These are phyloP conservation scores for Quercus variabilis DNA, from an alignment of 306 rosid species.

Conservation along the genomic window DNA sequence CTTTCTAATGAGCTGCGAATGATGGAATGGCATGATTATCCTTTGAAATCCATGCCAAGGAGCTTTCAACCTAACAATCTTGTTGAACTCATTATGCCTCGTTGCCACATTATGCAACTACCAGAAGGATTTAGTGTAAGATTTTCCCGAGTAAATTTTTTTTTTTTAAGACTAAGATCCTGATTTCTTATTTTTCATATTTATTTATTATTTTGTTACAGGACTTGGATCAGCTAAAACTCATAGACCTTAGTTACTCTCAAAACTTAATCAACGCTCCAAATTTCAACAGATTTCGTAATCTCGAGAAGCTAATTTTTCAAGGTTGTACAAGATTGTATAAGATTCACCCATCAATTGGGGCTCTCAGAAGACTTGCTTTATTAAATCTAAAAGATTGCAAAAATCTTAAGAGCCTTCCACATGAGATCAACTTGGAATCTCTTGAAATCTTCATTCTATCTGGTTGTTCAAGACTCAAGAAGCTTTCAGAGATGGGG, in stretches of 20 bases:
- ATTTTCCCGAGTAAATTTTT: background rate
- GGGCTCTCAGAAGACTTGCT: constrained; percentile 1
- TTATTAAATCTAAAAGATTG: too few species aligned
- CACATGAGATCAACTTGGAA: too few species aligned
- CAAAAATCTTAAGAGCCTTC: too few species aligned
- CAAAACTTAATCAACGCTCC: constrained; percentile 11
- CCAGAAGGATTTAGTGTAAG: constrained; percentile 15
- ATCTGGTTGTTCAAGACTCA: constrained; percentile 6
- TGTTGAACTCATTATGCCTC: constrained; percentile 22
- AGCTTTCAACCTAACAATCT: background rate
- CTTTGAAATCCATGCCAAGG: constrained; percentile 9
- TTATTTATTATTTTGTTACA: background rate
- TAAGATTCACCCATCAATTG: constrained; percentile 16
- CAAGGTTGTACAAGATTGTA: constrained; percentile 16
- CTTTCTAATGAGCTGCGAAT: constrained; percentile 22
- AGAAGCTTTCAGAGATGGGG: constrained; percentile 14
- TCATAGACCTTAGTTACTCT: constrained; percentile 22
- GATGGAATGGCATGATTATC: constrained; percentile 19
- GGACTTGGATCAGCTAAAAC: constrained; percentile 14
- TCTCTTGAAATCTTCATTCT: background rate
- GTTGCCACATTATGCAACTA: background rate
- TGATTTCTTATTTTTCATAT: background rate
- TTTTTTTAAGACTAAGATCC: background rate
- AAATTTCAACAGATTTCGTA: background rate
- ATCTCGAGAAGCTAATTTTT: constrained; percentile 20